Base-by-base conservation (phyloP, 2,329 filamentous ascomycete genomes). In the Nemania abortiva region DNA sequence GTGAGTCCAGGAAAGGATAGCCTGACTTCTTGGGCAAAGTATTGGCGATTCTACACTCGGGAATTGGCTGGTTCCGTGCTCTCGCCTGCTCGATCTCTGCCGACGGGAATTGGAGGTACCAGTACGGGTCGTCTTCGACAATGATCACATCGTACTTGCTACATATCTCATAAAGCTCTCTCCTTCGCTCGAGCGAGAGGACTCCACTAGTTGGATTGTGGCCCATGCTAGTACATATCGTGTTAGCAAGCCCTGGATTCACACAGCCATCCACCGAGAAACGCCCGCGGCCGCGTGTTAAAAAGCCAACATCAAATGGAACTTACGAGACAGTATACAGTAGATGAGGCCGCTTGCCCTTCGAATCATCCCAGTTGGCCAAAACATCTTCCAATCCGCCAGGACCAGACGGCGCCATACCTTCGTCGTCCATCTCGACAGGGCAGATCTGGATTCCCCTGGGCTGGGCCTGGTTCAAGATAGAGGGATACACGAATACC, bases 41-140 rank as follows among this genome's bases (percentile, higher is more conserved):
- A 72, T 73, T 74, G 63, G 71, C 74, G 42, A 69, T 79, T 76
- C 75, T 82, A 77, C 67, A 74, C 69, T 66, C 75, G 55, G 79
- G 79, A 63, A 74, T 74, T 54, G 76, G 80, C 42, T 79, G 73
- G 61, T 79, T 78, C 47, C 85, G 80, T 20, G 85, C 84, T 75
- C 85, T 83, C 74, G 87, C 83, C 77, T 88, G 83, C 56, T 81
- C 80, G 29, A 77, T 55, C 62, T 83, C 87, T 0, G 92, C 90
- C 0, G 92, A 92, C 0, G 94, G 93, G 80, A 89, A 98, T 79
- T 98, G 95, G 9, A 98, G 85, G 79, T 96, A 95, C 93, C 94
- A 98, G 83, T 98, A 98, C 6, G 95, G 95, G 71, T 98, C 95
- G 75, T 98, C 95, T 80, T 98, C 95, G 70, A 97, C 83, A 72